Evolutionary conservation across 768 basidiomycete species (phyloP), one percentile per base, ranked within the genome.

Genomic region (Naganishia onofrii): DNA sequence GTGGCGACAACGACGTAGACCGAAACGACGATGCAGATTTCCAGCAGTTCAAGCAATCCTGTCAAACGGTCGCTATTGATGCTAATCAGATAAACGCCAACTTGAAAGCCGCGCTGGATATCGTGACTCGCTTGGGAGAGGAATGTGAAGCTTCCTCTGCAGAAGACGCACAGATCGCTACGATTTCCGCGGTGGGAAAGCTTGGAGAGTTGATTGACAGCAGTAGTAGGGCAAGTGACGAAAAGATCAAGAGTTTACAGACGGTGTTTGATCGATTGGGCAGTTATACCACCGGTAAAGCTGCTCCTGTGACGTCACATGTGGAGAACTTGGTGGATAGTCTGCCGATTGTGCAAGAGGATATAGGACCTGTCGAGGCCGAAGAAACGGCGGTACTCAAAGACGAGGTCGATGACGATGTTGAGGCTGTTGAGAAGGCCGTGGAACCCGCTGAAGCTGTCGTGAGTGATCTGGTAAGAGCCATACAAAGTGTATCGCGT

Each of bases 41-140:
- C 2, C 42, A 42, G 42, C 23, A 31, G 26, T 58, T 57, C 29
- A 46, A 57, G 26, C 28, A 57, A 60, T 44, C 32, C 36, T 51
- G 55, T 46, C 46, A 55, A 42, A 53, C 36, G 28, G 56, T 58
- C 56, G 55, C 55, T 58, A 55, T 36, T 38, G 44, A 56, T 46
- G 68, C 68, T 12, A 57, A 60, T 17, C 52, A 56, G 19, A 60
- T 69, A 32, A 69, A 69, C 57, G 55, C 68, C 28, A 44, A 46
- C 44, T 23, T 69, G 26, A 57, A 44, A 26, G 51, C 56, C 28
- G 68, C 68, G 48, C 38, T 69, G 36, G 56, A 69, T 32, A 32
- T 60, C 13, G 55, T 60, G 8, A 44, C 38, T 17, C 57, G 42
- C 1, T 44, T 57, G 56, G n/a, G 26, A 1, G n/a, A 31, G 5